Base-by-base conservation (phyloP, 2,329 filamentous ascomycete genomes). In the Lanzia echinophila region DNA sequence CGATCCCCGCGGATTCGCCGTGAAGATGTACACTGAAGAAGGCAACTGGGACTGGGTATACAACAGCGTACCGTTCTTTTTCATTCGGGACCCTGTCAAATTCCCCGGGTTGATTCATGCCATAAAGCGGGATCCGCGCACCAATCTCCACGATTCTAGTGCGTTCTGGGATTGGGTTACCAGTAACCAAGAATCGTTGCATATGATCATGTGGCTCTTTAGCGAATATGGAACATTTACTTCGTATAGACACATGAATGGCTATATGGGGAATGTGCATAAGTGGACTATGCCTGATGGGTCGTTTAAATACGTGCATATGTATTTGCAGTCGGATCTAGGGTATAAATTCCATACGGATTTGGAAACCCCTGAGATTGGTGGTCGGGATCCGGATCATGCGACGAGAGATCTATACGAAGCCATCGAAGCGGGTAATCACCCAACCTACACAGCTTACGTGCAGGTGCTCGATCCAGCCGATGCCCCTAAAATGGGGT, bases 41-140 rank as follows among this genome's bases (percentile, higher is more conserved):
- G 85, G 85, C n/a, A 88, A 88, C 62, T 86, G 80, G 78, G 84
- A 88, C 63, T 75, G 84, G 68, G 84, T 88, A 7, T 81, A 79
- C 57, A 87, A 87, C 68, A 88, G 88, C 66, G 87, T 83, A 0
- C 86, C 86, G 0, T 80, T 88, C 2, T 90, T 89, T 75, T 89
- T 90, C 70, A 65, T 88, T n/a, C 75, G 86, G 50, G 86, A 89
- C 58, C 83, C 86, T 0, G 77, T 82, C 59, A 88, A 89, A 68
- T 88, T 87, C 65, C 85, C 86, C 22, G 73, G 84, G 64, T 84
- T 88, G 64, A 88, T 88, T 50, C 85, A 88, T 66, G 87, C 84
- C 0, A 86, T 88, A 67, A 88, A 88, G 75, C 76, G 85, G n/a
- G 74, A 89, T 63, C 86, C 85, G 0, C 73, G 81, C 31, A 88